Conservation (phyloP, 257 asterid genomes). For the Petunia axillaris region DNA sequence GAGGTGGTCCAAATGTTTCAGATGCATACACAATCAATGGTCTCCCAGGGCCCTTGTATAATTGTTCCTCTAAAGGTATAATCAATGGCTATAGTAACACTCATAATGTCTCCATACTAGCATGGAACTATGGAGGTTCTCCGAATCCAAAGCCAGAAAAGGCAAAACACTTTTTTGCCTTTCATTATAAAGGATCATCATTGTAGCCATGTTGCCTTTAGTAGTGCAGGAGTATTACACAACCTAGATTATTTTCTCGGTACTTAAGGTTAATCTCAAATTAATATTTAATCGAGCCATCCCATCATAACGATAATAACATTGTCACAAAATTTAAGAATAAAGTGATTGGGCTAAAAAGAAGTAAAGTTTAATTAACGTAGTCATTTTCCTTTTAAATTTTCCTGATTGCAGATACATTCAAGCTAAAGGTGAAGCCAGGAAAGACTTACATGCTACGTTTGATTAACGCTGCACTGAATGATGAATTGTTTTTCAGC, state of each 20-base stretch:
- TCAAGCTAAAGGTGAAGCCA: conserved; percentile 56
- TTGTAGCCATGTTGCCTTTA: neutral
- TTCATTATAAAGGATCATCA: neutral
- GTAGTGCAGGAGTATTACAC: neutral
- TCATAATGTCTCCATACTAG: neutral
- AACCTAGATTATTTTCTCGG: neutral
- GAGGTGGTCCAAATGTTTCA: conserved; percentile 66
- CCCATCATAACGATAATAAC: neutral
- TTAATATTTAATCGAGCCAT: no score
- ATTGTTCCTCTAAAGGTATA: conserved; percentile 67
- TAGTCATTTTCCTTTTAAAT: neutral
- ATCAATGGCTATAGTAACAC: conserved; percentile 17
- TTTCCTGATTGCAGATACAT: conserved; percentile 48
- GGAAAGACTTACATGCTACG: conserved; percentile 76
- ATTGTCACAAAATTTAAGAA: neutral
- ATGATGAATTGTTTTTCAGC: conserved; percentile 67
- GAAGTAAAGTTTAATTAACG: neutral
- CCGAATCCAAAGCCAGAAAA: neutral
- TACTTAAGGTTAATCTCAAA: neutral
- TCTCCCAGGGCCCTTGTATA: conserved; percentile 69
- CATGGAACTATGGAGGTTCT: neutral
- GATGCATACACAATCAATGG: conserved; percentile 82
- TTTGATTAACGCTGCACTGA: conserved; percentile 69
- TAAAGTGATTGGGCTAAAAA: neutral
- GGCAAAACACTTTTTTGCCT: neutral